phyloP scores from a whole-genome alignment of 768 basidiomycete species.

The Mycena amicta region DNA sequence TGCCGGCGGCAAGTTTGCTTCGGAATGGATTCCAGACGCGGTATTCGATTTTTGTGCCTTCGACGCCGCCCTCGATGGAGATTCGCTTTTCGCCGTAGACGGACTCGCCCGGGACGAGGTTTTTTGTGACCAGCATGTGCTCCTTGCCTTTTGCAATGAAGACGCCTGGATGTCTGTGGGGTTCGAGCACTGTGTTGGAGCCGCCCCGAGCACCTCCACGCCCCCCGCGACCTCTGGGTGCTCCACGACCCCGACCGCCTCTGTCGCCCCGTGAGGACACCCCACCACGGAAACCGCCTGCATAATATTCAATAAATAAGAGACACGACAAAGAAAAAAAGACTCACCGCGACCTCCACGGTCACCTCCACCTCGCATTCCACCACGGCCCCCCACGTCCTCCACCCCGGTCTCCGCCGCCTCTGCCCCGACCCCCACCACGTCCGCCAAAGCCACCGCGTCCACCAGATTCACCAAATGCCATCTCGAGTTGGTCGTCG shows the following conservation, averaged over 20 bases:
- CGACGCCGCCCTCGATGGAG: constrained; percentile 74
- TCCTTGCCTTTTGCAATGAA: constrained; percentile 99
- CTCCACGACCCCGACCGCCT: constrained; percentile 43
- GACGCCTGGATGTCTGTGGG: constrained; percentile 91
- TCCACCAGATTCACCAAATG: constrained; percentile 54
- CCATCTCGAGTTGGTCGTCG: constrained; percentile 29
- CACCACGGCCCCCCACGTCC: constrained; percentile 28
- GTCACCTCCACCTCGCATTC: constrained; percentile 35
- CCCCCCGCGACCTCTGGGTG: constrained; percentile 51
- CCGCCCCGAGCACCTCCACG: constrained; percentile 79
- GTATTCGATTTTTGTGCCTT: constrained; percentile 91
- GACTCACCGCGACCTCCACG: constrained; percentile 34
- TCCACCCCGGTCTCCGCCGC: constrained; percentile 45
- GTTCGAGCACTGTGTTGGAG: constrained; percentile 88
- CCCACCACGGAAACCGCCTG: constrained; percentile 39
- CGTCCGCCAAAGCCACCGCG: constrained; percentile 72
- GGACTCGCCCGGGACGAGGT: constrained; percentile 94
- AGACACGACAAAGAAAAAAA: constrained; percentile 12
- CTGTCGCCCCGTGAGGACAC: too few relatives aligned
- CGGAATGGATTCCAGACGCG: constrained; percentile 99
- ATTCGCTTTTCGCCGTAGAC: constrained; percentile 99
- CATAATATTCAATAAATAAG: constrained; percentile 15
- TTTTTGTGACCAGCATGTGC: constrained; percentile 94
- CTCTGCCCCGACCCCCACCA: constrained; percentile 42
- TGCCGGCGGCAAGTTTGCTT: constrained; percentile 94